Conservation (phyloP, 208 protist species). For the Angomonas desouzai region DNA sequence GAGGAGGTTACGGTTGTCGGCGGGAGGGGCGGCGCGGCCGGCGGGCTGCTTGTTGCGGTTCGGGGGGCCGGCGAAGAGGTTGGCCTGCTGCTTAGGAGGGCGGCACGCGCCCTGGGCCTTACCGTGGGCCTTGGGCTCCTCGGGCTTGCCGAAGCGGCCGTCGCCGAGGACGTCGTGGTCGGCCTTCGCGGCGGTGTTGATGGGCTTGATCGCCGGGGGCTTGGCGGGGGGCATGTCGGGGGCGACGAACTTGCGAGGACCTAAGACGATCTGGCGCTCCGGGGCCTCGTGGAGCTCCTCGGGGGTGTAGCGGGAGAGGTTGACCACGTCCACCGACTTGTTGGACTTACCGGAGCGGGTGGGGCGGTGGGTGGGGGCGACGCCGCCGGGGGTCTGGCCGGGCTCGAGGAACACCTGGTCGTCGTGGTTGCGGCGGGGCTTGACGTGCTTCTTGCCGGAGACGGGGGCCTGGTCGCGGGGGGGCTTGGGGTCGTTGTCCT, state of each 20-base stretch:
- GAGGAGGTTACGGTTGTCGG: conserved; percentile 23
- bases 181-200: conserved; percentile 56
- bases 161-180: conserved; percentile 81
- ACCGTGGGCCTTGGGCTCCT: conserved; percentile 31
- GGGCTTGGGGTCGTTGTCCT: conserved; percentile 50
- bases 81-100: conserved; percentile 40
- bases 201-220: conserved; percentile 39
- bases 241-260: conserved; percentile 48
- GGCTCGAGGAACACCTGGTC: conserved; percentile 27
- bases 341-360: conserved; percentile 48
- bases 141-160: conserved; percentile 48
- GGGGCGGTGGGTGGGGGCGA: conserved; percentile 3
- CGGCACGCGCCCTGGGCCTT: conserved; percentile 36
- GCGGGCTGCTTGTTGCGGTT: conserved; percentile 3
- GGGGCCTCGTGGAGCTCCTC: conserved; percentile 62
- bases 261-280: conserved; percentile 32
- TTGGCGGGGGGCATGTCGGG: conserved; percentile 40
- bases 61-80: conserved; percentile 26
- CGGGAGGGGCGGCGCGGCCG: conserved; percentile 5
- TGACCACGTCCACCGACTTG: conserved; percentile 68
- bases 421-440: conserved; percentile 11
- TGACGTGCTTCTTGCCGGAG: conserved; percentile 39
- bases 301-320: conserved; percentile 60
- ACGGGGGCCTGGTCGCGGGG: conserved; percentile 19
- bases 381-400: conserved; percentile 15